A percentile compares a stretch with the other conserved stretches of the same genome.
Evolutionary conservation across 257 asterid species (phyloP).

Genomic region (Ocimum tenuiflorum): DNA sequence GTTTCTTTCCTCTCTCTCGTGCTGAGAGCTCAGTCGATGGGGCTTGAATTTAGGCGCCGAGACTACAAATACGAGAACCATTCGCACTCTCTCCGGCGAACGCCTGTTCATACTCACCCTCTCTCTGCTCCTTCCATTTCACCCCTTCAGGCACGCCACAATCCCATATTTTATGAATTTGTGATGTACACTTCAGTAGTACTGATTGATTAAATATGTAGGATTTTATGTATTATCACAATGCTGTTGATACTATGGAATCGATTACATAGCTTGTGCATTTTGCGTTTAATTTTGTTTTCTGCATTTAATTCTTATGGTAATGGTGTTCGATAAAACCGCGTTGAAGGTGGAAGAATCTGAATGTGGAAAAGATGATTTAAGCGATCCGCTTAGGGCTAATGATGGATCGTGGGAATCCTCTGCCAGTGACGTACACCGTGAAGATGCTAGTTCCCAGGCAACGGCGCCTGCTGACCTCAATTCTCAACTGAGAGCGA

Average conservation of each 20-base stretch:
- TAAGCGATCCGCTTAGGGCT: slow-evolving; percentile 61
- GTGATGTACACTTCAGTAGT: neutral
- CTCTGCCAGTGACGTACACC: slow-evolving; percentile 21
- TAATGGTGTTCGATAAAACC: slow-evolving; percentile 18
- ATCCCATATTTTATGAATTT: neutral
- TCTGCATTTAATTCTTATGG: neutral
- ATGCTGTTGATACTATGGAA: slow-evolving; percentile 3
- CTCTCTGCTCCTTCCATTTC: slow-evolving; percentile 34
- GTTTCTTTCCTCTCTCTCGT: neutral
- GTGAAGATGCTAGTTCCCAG: slow-evolving; percentile 27
- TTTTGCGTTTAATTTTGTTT: neutral
- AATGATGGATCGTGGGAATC: slow-evolving; percentile 25
- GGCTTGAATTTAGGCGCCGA: slow-evolving; percentile 52
- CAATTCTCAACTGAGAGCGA: slow-evolving; percentile 26
- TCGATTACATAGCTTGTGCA: neutral
- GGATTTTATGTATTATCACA: neutral
- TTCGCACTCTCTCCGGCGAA: slow-evolving; percentile 36
- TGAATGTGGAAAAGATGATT: slow-evolving; percentile 25
- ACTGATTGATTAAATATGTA: neutral
- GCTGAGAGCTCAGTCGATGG: slow-evolving; percentile 33
- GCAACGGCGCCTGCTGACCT: slow-evolving; percentile 16
- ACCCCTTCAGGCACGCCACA: slow-evolving; percentile 33
- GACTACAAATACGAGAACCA: slow-evolving; percentile 46
- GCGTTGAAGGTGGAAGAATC: slow-evolving; percentile 41
- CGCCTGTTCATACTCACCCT: slow-evolving; percentile 50